Base-by-base conservation (phyloP, 768 basidiomycete genomes). In the Leccinum truebloodii region DNA sequence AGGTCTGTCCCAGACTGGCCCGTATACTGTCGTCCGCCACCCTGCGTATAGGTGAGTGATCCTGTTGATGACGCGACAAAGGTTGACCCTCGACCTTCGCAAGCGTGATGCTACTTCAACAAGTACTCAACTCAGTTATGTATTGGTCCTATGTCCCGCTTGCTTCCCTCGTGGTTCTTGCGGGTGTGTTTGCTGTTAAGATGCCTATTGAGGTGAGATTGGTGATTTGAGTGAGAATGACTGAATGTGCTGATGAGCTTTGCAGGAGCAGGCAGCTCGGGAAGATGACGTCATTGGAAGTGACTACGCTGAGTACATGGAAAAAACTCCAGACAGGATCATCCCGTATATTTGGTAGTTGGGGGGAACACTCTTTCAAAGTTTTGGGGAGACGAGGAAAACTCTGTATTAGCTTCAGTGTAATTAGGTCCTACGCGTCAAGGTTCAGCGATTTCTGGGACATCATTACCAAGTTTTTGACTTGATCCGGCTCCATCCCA, bases 391-490 rank as follows among this genome's bases (percentile, higher is more conserved):
- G 57, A 44, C 14, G 39, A 22, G 52, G 20, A 8, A 51, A 52
- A 41, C 22, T 57, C 20, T 48, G 10, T 39, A 22, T 37, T 16
- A 34, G 16, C 6, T 58, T 44, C 54, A 51, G 9, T 59, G 59
- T 72, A 66, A 46, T 16, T 50, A 57, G 4, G 24, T 59, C 24
- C 50, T 72, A 59, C 9, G 41, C 49, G 24, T 60, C 57, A 5
- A 74, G 58, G 32, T 63, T 55, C 59, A 74, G 50, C 14, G 63
- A 67, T 48, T 41, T 59, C 24, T 70, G 75, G 14, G 78, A 76
- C 54, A 69, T 69, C 39, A 79, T 64, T 37, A 82, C 79, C 41
- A 79, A 54, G 24, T 54, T 59, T 64, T 71, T 77, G 39, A 85
- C 68, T n/a, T 79, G 76, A 52, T 79, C 79, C 2, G 72, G 74